Percentiles rank a stretch among this genome's conserved stretches.
These are phyloP conservation scores for Begonia fuchsioides DNA, from an alignment of 306 rosid genomes.

Conservation along the genomic window DNA sequence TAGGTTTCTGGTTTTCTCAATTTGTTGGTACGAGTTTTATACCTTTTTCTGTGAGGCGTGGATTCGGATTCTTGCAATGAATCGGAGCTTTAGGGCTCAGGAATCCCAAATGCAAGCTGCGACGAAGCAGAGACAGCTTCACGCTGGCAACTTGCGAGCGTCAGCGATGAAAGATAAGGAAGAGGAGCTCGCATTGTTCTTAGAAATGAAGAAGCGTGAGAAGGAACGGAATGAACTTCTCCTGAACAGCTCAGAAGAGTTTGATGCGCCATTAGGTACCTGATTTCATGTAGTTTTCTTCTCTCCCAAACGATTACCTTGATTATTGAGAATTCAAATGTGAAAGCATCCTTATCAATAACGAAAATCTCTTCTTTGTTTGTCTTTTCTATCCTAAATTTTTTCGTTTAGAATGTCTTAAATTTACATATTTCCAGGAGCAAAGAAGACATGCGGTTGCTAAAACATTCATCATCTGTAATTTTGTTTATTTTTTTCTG, in stretches of 20 bases:
- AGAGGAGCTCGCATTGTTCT: slow-evolving; percentile 39
- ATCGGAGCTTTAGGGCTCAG: slow-evolving; percentile 78
- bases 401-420: no score
- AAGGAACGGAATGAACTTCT: no score
- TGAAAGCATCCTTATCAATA: neutral
- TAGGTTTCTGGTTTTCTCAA: slow-evolving; percentile 4
- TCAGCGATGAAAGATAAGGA: slow-evolving; percentile 58
- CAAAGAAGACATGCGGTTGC: neutral
- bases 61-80: slow-evolving; percentile 37
- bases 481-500: neutral
- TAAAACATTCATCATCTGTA: no score
- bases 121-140: slow-evolving; percentile 9
- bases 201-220: no score
- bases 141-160: slow-evolving; percentile 26
- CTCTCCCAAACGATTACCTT: neutral
- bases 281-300: slow-evolving; percentile 3
- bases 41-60: slow-evolving; percentile 8
- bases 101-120: slow-evolving; percentile 30
- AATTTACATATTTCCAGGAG: neutral
- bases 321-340: neutral
- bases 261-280: slow-evolving; percentile 61
- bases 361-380: neutral
- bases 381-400: neutral
- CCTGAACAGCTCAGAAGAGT: no score
- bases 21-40: slow-evolving; percentile 7